Evolutionary conservation across 202 grass and related monocot genomes (phyloP).

Genomic region (Cymbopogon flexuosus): DNA sequence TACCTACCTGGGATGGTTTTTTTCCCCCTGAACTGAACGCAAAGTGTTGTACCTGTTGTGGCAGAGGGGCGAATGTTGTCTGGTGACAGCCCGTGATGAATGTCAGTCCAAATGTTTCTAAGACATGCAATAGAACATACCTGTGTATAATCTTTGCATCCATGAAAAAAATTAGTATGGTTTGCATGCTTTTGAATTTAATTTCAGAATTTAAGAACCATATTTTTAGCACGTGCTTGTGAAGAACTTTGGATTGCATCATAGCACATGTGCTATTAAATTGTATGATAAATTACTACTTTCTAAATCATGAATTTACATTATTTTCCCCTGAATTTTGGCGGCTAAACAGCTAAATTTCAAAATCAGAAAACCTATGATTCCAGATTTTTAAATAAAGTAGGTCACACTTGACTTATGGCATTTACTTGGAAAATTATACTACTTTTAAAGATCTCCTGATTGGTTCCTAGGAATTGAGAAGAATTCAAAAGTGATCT

Average conservation of each 20-base stretch:
- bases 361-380: not conserved
- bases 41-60: not conserved
- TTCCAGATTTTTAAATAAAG: not conserved
- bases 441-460: not conserved
- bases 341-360: not conserved
- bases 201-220: not conserved
- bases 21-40: not conserved
- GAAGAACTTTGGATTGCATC: not conserved
- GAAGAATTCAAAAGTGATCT: not conserved
- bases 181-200: not conserved
- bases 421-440: not conserved
- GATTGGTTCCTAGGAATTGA: not conserved
- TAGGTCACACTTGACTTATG: not conserved
- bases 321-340: not conserved
- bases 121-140: not conserved
- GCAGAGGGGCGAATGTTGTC: not conserved
- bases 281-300: not conserved
- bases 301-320: not conserved
- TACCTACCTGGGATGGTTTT: not conserved
- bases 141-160: too few species aligned
- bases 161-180: not conserved
- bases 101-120: not conserved
- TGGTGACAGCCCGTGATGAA: not conserved
- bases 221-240: not conserved
- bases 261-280: too few species aligned